Base-by-base conservation (phyloP, 1,284 basidiomycete genomes). In the Ustilago trichophora region DNA sequence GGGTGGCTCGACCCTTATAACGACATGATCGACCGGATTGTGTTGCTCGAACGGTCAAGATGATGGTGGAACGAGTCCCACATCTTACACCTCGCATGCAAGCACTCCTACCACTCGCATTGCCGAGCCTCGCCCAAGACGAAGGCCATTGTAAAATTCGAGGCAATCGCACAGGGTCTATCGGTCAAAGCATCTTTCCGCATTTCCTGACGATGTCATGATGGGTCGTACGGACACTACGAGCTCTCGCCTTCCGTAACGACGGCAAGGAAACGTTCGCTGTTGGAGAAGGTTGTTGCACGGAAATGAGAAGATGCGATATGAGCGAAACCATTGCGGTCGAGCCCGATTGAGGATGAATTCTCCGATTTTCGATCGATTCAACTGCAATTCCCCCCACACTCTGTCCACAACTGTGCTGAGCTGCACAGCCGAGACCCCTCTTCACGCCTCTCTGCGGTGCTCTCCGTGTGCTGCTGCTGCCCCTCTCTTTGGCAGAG, bases 361-460 rank as follows among this genome's bases (percentile, higher is more conserved):
- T 22, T 13, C 36, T n/a, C n/a, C n/a, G n/a, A n/a, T n/a, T n/a
- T n/a, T n/a, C n/a, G n/a, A n/a, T n/a, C n/a, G n/a, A 19, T 21
- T 7, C 8, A 10, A 12, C 15, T 15, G 9, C 19, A 16, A 16
- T 32, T 37, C 13, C 26, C 35, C 45, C 45, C 35, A 15, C 35
- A 26, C 22, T 18, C n/a, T 15, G 13, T 16, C 27, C 7, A 13
- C 16, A 46, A 24, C 40, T 41, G 48, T 18, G 36, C 25, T n/a
- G 24, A 41, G 24, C n/a, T 41, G 24, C 38, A 31, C n/a, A 51
- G 32, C 25, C 38, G 48, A 51, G n/a, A 25, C 38, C 32, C 38
- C 48, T 51, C 48, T 51, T 47, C 16, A 13, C 45, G 45, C 45
- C 33, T n/a, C n/a, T n/a, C n/a, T n/a, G n/a, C n/a, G n/a, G n/a